A percentile compares a stretch with the other conserved stretches of the same genome.
Evolutionary conservation across 805 yeast species (phyloP).

Genomic region (Grigorovia yakushimaensis): DNA sequence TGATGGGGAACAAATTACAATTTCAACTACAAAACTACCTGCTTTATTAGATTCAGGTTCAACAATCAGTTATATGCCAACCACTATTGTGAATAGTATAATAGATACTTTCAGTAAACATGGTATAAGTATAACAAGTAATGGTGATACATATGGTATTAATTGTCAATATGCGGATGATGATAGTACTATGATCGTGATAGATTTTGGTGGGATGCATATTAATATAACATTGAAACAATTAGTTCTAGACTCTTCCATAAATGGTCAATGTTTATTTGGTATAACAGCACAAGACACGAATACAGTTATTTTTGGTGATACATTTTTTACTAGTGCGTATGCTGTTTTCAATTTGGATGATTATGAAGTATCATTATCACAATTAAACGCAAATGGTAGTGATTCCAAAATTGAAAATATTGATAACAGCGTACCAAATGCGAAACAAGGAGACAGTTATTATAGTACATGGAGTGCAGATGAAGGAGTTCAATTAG

Average conservation of each 20-base stretch:
- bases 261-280: constrained; percentile 32
- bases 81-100: constrained; percentile 16
- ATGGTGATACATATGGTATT: constrained; percentile 38
- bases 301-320: constrained; percentile 39
- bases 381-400: constrained; percentile 31
- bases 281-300: constrained; percentile 29
- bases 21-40: constrained; percentile 18
- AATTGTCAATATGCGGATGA: constrained; percentile 33
- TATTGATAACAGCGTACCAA: constrained; percentile 32
- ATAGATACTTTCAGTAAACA: constrained; percentile 20
- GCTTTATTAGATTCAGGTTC: constrained; percentile 51
- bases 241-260: constrained; percentile 22
- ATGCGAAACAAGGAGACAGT: constrained; percentile 38
- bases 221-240: constrained; percentile 40
- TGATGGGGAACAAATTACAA: constrained; percentile 12
- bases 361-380: constrained; percentile 46
- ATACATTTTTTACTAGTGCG: constrained; percentile 45
- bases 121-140: constrained; percentile 36
- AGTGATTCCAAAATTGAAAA: constrained; percentile 17
- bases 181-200: constrained; percentile 30
- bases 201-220: constrained; percentile 49
- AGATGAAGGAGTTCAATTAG: constrained; percentile 13
- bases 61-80: constrained; percentile 41
- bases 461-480: constrained; percentile 40
- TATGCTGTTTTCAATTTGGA: constrained; percentile 60